A percentile compares a stretch with the other conserved stretches of the same genome.
Evolutionary conservation across 2,329 filamentous ascomycete genomes (phyloP).

Genomic region (Fusarium euwallaceae): DNA sequence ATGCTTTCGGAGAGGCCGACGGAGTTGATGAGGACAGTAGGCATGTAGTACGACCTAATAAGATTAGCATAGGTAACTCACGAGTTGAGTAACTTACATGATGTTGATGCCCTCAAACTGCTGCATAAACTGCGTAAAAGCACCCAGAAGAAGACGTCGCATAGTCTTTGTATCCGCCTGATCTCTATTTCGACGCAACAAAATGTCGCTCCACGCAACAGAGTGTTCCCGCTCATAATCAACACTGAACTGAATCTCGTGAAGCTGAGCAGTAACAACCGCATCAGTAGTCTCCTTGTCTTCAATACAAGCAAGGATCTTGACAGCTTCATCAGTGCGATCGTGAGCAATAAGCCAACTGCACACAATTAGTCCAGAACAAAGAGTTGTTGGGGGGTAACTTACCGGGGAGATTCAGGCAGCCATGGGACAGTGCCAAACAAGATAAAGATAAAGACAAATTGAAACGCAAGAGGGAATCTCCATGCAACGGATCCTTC

Average conservation of each 20-base stretch:
- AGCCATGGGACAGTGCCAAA: slow-evolving; percentile 48
- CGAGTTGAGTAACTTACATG: neutral
- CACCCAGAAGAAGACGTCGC: slow-evolving; percentile 51
- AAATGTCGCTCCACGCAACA: slow-evolving; percentile 12
- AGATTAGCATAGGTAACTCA: too few species aligned
- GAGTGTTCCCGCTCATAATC: slow-evolving; percentile 25
- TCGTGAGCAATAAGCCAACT: slow-evolving; percentile 33
- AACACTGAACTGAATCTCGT: slow-evolving; percentile 26
- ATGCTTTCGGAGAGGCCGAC: slow-evolving; percentile 62
- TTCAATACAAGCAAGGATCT: slow-evolving; percentile 27
- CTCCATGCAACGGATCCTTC: slow-evolving; percentile 54
- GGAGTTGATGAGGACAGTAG: slow-evolving; percentile 63
- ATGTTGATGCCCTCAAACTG: slow-evolving; percentile 43
- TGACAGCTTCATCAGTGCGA: slow-evolving; percentile 9
- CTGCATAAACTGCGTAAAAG: slow-evolving; percentile 54
- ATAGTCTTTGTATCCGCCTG: slow-evolving; percentile 25
- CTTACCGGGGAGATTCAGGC: slow-evolving; percentile 23
- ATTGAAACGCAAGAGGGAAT: slow-evolving; percentile 60
- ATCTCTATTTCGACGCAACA: slow-evolving; percentile 8
- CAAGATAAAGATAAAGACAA: slow-evolving; percentile 55
- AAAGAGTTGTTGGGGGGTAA: neutral
- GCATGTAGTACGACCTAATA: slow-evolving; percentile 48
- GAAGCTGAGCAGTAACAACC: slow-evolving; percentile 9
- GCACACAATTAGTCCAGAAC: fast-evolving
- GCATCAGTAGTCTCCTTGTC: slow-evolving; percentile 4